Evolutionary conservation across 2,329 filamentous ascomycete species (phyloP).

Genomic region (Aspergillus alliaceus): DNA sequence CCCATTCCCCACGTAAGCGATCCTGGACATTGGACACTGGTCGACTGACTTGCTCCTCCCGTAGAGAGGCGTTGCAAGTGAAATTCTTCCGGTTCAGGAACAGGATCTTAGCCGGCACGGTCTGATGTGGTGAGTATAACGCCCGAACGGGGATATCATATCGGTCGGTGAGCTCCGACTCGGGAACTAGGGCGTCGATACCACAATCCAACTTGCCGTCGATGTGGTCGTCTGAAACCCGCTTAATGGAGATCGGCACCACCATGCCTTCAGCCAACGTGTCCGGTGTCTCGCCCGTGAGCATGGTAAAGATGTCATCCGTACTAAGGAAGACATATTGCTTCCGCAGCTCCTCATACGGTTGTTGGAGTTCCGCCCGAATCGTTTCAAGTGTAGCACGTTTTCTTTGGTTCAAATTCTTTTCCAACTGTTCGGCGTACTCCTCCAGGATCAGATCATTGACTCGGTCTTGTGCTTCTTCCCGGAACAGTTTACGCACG

Average conservation of each 20-base stretch:
- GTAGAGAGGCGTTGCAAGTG: constrained; percentile 76
- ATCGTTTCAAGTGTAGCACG: constrained; percentile 95
- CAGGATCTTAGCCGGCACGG: constrained; percentile 81
- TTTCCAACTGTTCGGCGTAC: constrained; percentile 92
- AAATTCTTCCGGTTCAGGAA: constrained; percentile 87
- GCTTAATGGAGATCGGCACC: constrained; percentile 80
- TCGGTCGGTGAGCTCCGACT: constrained; percentile 74
- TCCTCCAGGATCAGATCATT: constrained; percentile 96
- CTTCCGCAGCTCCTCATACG: constrained; percentile 90
- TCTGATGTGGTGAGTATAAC: constrained; percentile 76
- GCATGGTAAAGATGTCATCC: constrained; percentile 90
- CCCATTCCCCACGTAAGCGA: constrained; percentile 79
- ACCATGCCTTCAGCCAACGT: constrained; percentile 89
- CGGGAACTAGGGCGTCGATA: constrained; percentile 83
- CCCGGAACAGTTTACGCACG: constrained; percentile 90
- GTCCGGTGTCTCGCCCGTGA: constrained; percentile 87
- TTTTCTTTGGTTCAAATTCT: constrained; percentile 90
- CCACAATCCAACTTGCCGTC: constrained; percentile 93
- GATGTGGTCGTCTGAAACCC: constrained; percentile 88
- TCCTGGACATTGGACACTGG: constrained; percentile 71
- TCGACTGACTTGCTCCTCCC: constrained; percentile 75
- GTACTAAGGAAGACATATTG: constrained; percentile 69
- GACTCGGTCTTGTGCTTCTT: constrained; percentile 90
- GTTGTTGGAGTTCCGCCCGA: constrained; percentile 84
- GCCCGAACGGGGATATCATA: constrained; percentile 69